phyloP scores from a whole-genome alignment of 2,329 filamentous ascomycete genomes.

The Aspergillus texensis region DNA sequence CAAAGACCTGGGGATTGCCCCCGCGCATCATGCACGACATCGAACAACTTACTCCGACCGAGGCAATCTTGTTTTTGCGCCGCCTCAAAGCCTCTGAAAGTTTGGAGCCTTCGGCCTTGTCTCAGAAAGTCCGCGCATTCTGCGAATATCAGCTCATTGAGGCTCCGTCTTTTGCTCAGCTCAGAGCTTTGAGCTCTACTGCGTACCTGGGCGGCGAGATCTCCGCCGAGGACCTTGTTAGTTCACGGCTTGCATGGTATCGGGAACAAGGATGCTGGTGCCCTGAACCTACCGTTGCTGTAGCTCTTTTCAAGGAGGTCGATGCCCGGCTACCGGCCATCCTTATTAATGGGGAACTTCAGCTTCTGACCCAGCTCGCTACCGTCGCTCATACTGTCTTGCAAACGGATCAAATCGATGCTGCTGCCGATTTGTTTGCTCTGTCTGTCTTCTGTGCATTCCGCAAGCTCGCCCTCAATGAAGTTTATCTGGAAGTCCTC shows the following conservation, averaged over 20 bases:
- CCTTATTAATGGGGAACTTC: conserved; percentile 5
- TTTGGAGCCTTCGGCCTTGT: conserved; percentile 28
- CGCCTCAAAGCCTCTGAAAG: conserved; percentile 35
- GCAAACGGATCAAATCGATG: conserved; percentile 40
- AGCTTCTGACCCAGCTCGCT: conserved; percentile 39
- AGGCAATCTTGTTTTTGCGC: conserved; percentile 42
- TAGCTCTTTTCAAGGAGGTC: conserved; percentile 44
- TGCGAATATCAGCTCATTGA: conserved; percentile 41
- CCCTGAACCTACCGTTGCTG: conserved; percentile 35
- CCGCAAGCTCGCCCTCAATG: conserved; percentile 60
- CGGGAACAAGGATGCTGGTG: conserved; percentile 39
- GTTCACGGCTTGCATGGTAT: conserved; percentile 47
- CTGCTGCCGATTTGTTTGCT: conserved; percentile 58
- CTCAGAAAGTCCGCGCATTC: conserved; percentile 34
- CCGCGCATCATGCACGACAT: conserved; percentile 37
- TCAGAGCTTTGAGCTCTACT: conserved; percentile 42
- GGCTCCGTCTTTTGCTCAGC: conserved; percentile 40
- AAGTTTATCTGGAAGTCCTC: conserved; percentile 65
- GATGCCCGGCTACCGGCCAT: conserved; percentile 26
- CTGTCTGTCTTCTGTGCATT: conserved; percentile 62
- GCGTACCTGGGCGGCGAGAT: conserved; percentile 45
- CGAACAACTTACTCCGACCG: conserved; percentile 37
- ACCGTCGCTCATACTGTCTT: conserved; percentile 10
- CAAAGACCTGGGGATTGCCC: conserved; percentile 24
- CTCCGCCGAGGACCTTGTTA: conserved; percentile 40